These are phyloP conservation scores for Pseudogymnoascus sp. DNA, from an alignment of 2,329 filamentous ascomycete genomes.

Conservation along the genomic window DNA sequence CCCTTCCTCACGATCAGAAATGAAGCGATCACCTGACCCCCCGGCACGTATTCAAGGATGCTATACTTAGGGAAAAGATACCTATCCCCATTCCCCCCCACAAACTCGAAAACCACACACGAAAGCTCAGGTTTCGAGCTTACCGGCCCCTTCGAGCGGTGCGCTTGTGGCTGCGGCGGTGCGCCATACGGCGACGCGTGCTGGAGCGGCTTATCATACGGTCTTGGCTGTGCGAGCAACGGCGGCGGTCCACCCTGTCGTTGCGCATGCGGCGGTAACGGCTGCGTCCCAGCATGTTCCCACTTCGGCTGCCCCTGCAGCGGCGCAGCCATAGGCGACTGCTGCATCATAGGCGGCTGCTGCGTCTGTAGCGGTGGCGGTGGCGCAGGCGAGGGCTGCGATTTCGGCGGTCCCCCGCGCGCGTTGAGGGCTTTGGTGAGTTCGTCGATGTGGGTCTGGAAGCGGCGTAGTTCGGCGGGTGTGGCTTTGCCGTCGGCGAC, in stretches of 20 bases:
- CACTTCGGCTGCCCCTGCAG: slow-evolving; percentile 21
- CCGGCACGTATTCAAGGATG: slow-evolving; percentile 60
- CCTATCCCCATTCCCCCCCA: slow-evolving; percentile 58
- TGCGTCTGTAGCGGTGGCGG: slow-evolving; percentile 14
- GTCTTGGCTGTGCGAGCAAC: slow-evolving; percentile 15
- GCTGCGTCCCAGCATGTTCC: slow-evolving; percentile 3
- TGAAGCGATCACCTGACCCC: slow-evolving; percentile 57
- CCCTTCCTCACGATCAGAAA: slow-evolving; percentile 71
- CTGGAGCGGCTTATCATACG: not conserved
- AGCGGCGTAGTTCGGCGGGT: slow-evolving; percentile 61
- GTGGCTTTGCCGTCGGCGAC: slow-evolving; percentile 69
- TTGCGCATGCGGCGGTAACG: slow-evolving; percentile 16
- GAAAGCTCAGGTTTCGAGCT: slow-evolving; percentile 52
- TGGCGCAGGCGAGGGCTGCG: slow-evolving; percentile 36
- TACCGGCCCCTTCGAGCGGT: slow-evolving; percentile 52
- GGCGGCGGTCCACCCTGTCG: slow-evolving; percentile 20
- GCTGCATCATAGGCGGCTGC: slow-evolving; percentile 21
- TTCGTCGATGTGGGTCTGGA: slow-evolving; percentile 74
- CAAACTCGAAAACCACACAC: slow-evolving; percentile 62
- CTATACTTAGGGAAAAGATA: slow-evolving; percentile 73
- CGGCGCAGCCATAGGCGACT: slow-evolving; percentile 12
- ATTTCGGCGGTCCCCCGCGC: slow-evolving; percentile 39
- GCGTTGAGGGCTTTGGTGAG: slow-evolving; percentile 57
- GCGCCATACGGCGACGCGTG: slow-evolving; percentile 15
- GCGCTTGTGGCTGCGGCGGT: slow-evolving; percentile 38